A percentile compares a stretch with the other conserved stretches of the same genome.
Evolutionary conservation across 768 basidiomycete species (phyloP).

Genomic region (Rhodotorula babjevae): DNA sequence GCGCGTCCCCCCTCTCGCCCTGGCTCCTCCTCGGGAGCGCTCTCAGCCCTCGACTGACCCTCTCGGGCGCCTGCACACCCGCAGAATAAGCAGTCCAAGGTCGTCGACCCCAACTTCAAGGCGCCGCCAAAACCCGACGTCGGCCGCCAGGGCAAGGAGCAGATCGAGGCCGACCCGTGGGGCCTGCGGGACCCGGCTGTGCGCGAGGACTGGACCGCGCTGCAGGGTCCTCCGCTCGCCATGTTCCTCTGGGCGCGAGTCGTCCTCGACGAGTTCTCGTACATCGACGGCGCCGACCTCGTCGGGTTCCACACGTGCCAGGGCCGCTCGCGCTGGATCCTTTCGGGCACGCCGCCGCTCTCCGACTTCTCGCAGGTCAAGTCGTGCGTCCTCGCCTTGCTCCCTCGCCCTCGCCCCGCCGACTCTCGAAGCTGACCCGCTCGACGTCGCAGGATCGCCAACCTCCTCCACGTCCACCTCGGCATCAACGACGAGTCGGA

Average conservation of each 20-base stretch:
- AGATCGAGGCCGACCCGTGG: conserved; percentile 51
- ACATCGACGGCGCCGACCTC: conserved; percentile 73
- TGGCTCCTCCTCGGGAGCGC: no score
- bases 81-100: conserved; percentile 47
- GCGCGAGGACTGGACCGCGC: conserved; percentile 66
- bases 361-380: conserved; percentile 85
- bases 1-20: not conserved
- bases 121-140: not conserved
- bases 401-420: conserved; percentile 46
- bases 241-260: conserved; percentile 73
- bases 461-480: conserved; percentile 74
- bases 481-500: conserved; percentile 86
- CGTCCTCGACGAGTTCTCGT: conserved; percentile 92
- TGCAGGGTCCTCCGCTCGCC: conserved; percentile 78
- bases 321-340: conserved; percentile 80
- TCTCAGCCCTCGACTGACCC: no score
- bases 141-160: not conserved
- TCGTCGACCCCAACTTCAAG: conserved; percentile 50
- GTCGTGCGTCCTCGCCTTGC: conserved; percentile 49
- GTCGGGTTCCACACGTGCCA: conserved; percentile 70
- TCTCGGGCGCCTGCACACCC: conserved; percentile 9
- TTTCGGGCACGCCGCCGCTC: conserved; percentile 93
- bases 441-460: conserved; percentile 30
- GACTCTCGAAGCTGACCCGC: not conserved
- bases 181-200: conserved; percentile 62